Percentiles rank a stretch among this genome's conserved stretches.
Conservation (phyloP, 768 basidiomycete species). For the Polyporus arcularius region DNA sequence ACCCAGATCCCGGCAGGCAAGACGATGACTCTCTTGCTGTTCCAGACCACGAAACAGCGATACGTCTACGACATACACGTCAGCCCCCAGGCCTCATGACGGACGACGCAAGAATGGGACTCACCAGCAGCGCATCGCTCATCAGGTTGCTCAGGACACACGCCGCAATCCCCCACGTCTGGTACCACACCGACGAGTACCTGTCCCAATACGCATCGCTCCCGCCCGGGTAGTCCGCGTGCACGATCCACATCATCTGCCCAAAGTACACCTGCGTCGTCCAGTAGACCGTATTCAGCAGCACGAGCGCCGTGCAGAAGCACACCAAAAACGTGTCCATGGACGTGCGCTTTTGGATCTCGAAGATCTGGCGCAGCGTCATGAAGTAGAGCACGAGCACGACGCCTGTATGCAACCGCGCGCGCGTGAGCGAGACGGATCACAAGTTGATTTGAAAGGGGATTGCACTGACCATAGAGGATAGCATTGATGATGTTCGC, state of each 20-base stretch:
- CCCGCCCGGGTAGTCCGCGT: constrained; percentile 28
- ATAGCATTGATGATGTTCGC: constrained; percentile 20
- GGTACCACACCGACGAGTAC: constrained; percentile 25
- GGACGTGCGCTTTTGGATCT: not conserved
- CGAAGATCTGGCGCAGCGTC: constrained; percentile 14
- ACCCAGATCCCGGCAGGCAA: constrained; percentile 27
- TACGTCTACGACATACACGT: constrained; percentile 17
- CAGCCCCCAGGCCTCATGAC: not conserved
- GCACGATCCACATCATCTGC: constrained; percentile 32
- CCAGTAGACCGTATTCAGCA: constrained; percentile 30
- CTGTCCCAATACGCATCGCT: constrained; percentile 23
- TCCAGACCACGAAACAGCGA: constrained; percentile 30
- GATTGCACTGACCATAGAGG: constrained; percentile 15
- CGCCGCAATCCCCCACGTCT: constrained; percentile 26
- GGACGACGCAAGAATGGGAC: not conserved
- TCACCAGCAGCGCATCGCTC: constrained; percentile 30
- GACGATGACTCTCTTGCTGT: constrained; percentile 19
- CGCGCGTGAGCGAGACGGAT: too few relatives aligned
- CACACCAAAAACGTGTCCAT: constrained; percentile 21
- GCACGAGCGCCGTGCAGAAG: constrained; percentile 29
- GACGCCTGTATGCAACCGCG: constrained; percentile 13
- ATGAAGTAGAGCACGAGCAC: constrained; percentile 24
- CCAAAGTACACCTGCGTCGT: constrained; percentile 29
- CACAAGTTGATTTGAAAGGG: not conserved
- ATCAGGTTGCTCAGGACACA: constrained; percentile 26